Evolutionary conservation across 371 early-diverging fungal genomes (phyloP).

Genomic region (Mucor piriformis): DNA sequence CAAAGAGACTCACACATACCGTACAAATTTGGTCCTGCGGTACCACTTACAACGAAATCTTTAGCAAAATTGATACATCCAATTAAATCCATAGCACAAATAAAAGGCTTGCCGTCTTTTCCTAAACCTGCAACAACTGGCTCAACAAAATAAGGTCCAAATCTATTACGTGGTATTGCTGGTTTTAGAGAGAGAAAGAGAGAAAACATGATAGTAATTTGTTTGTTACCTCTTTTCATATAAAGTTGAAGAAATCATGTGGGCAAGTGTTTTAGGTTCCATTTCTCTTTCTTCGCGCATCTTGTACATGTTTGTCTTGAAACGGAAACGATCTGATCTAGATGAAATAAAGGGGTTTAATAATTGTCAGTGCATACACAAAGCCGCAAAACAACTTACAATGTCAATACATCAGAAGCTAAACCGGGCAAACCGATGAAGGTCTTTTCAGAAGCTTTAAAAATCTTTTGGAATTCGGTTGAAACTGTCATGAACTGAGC

Average conservation of each 20-base stretch:
- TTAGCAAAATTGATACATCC: constrained; percentile 96
- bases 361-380: background rate
- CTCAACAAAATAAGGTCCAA: constrained; percentile 96
- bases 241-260: constrained; percentile 96
- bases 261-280: constrained; percentile 92
- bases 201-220: too few relatives aligned
- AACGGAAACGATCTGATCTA: constrained; percentile 89
- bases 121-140: constrained; percentile 97
- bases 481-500: constrained; percentile 93
- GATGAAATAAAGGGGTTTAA: background rate
- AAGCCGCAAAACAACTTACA: constrained; percentile 62
- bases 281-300: constrained; percentile 97
- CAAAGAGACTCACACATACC: constrained; percentile 99
- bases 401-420: constrained; percentile 97
- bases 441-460: constrained; percentile 82
- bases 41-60: constrained; percentile 98
- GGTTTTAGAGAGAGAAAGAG: too few relatives aligned
- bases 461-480: constrained; percentile 94
- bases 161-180: too few relatives aligned
- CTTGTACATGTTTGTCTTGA: constrained; percentile 97
- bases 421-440: constrained; percentile 95
- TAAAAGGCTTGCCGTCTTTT: constrained; percentile 90
- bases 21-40: constrained; percentile 88
- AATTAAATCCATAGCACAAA: constrained; percentile 96
- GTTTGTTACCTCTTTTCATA: constrained; percentile 86